A percentile compares a stretch with the other conserved stretches of the same genome.
Evolutionary conservation across 1,139 yeast species (phyloP).

Genomic region (Scheffersomyces insectosa): DNA sequence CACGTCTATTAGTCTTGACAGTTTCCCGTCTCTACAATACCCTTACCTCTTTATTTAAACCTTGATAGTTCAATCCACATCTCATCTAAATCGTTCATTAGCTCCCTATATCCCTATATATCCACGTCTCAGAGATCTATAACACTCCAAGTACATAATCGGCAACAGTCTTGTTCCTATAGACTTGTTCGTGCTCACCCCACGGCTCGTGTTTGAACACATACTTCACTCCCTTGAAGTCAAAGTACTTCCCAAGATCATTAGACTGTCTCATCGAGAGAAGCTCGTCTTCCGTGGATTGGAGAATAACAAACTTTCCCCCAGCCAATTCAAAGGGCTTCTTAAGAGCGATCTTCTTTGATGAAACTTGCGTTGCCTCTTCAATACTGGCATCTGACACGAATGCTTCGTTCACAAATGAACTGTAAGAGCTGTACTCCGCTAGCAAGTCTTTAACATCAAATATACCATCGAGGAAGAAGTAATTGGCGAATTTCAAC

Average conservation of each 20-base stretch:
- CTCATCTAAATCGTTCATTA: neutral
- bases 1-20: too few species aligned
- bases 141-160: constrained; percentile 1
- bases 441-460: constrained; percentile 36
- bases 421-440: constrained; percentile 46
- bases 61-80: too few species aligned
- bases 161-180: constrained; percentile 23
- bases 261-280: constrained; percentile 27
- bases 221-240: constrained; percentile 4
- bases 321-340: neutral
- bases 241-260: constrained; percentile 17
- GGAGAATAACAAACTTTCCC: constrained; percentile 18
- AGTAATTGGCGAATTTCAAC: constrained; percentile 1
- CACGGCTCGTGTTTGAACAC: constrained; percentile 18
- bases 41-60: too few species aligned
- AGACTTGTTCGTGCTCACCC: constrained; percentile 40
- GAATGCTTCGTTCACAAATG: constrained; percentile 49
- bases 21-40: too few species aligned
- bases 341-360: constrained; percentile 5
- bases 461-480: constrained; percentile 54
- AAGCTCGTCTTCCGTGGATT: constrained; percentile 38
- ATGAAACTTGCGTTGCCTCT: constrained; percentile 28
- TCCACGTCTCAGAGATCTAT: neutral
- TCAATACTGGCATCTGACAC: constrained; percentile 16
- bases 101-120: neutral